These are phyloP conservation scores for Excoecaria agallocha DNA, from an alignment of 345 rosid genomes.

Conservation along the genomic window DNA sequence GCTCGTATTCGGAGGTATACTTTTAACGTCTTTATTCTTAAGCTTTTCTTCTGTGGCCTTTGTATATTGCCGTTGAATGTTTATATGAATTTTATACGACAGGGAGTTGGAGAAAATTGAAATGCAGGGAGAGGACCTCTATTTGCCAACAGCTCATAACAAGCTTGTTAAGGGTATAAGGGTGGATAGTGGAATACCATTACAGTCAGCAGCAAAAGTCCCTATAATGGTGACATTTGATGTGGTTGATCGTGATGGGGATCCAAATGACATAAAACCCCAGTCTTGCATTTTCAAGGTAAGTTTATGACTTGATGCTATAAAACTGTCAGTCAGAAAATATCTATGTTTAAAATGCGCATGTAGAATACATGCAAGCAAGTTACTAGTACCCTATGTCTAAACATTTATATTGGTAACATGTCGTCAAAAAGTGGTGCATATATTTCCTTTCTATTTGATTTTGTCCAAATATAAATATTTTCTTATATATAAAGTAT, in stretches of 20 bases:
- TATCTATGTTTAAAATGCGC: neutral
- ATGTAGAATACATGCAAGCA: neutral
- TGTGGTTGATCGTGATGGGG: slow-evolving; percentile 84
- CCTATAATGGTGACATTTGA: slow-evolving; percentile 93
- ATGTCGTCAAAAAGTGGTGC: no score
- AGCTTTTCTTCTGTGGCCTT: slow-evolving; percentile 3
- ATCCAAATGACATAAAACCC: slow-evolving; percentile 55
- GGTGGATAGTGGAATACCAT: slow-evolving; percentile 95
- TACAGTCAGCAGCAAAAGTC: slow-evolving; percentile 98
- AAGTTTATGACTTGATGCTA: slow-evolving; percentile 8
- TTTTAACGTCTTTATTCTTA: slow-evolving; percentile 13
- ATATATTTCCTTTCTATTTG: no score
- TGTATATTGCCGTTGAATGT: slow-evolving; percentile 16
- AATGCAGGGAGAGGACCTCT: slow-evolving; percentile 82
- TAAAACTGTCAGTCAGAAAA: neutral
- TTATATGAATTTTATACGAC: slow-evolving; percentile 23
- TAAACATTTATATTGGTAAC: no score
- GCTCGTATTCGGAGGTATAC: slow-evolving; percentile 87
- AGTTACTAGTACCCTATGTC: no score
- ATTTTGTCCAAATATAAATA: no score
- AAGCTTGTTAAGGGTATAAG: slow-evolving; percentile 87
- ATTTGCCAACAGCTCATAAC: slow-evolving; percentile 89
- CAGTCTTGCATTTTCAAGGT: slow-evolving; percentile 99
- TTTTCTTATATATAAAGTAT: no score
- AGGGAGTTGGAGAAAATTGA: slow-evolving; percentile 95